Evolutionary conservation across 1,139 yeast species (phyloP).

Genomic region (Chernovozyma aurita): DNA sequence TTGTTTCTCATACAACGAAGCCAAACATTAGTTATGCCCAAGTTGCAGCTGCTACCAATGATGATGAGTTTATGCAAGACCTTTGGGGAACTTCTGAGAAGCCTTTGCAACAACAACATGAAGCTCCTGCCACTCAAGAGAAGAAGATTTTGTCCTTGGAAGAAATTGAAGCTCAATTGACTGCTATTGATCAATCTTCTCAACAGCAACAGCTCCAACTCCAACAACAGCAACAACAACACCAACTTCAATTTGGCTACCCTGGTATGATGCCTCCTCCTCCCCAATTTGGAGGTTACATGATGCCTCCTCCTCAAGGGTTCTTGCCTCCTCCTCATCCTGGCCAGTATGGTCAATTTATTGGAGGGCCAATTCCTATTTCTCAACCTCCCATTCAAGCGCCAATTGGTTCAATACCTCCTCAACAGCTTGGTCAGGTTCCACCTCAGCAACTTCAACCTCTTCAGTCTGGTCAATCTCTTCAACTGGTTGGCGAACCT

Average conservation of each 20-base stretch:
- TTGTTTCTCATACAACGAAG: constrained; percentile 14
- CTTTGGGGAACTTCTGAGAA: constrained; percentile 38
- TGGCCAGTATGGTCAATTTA: constrained; percentile 33
- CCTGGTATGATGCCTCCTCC: constrained; percentile 37
- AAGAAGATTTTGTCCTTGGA: constrained; percentile 60
- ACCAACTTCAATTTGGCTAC: constrained; percentile 25
- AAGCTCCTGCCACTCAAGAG: constrained; percentile 13
- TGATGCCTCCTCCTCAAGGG: constrained; percentile 41
- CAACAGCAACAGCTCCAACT: constrained; percentile 20
- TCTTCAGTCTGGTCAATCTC: constrained; percentile 11
- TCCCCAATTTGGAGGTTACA: constrained; percentile 36
- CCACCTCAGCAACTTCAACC: constrained; percentile 13
- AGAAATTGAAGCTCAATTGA: constrained; percentile 73
- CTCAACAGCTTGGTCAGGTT: constrained; percentile 18
- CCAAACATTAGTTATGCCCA: constrained; percentile 56
- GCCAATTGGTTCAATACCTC: constrained; percentile 7
- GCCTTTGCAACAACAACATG: constrained; percentile 11
- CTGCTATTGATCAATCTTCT: constrained; percentile 38
- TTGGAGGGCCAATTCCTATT: constrained; percentile 18
- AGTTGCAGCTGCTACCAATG: constrained; percentile 42
- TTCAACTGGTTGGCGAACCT: constrained; percentile 9
- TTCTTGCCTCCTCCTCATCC: constrained; percentile 40
- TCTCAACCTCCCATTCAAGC: constrained; percentile 12
- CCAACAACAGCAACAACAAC: constrained; percentile 16
- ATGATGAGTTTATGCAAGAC: constrained; percentile 48